A percentile compares a stretch with the other conserved stretches of the same genome.
Evolutionary conservation across 1,139 yeast genomes (phyloP).

Genomic region (Debaryomycetaceae sp.): DNA sequence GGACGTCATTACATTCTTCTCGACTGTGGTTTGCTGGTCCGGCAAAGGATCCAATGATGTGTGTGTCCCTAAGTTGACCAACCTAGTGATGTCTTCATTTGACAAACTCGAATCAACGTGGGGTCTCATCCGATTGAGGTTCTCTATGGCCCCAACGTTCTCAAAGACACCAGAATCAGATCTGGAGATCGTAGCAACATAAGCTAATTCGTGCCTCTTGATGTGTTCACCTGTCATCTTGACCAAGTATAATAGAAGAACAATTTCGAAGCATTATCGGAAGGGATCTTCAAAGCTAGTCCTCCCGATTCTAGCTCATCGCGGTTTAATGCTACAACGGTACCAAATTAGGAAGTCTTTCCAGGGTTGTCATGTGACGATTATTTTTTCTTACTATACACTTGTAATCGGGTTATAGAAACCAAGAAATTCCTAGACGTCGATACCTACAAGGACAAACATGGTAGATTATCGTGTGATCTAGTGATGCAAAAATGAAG

Average conservation of each 20-base stretch:
- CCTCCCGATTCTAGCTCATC: not conserved
- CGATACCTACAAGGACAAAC: too few relatives aligned
- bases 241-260: too few relatives aligned
- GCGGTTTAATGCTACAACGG: not conserved
- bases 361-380: not conserved
- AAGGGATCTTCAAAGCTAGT: too few relatives aligned
- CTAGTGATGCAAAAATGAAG: not conserved
- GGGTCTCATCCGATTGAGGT: conserved; percentile 7
- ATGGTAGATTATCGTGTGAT: not conserved
- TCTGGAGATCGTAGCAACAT: conserved; percentile 10
- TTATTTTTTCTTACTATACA: not conserved
- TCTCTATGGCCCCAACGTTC: not conserved
- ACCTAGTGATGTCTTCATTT: conserved; percentile 9
- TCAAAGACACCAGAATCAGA: conserved; percentile 7
- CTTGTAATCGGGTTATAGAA: not conserved
- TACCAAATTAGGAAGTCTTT: not conserved
- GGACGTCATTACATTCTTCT: conserved; percentile 1
- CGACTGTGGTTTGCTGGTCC: not conserved
- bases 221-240: not conserved
- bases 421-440: too few relatives aligned
- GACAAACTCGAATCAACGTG: conserved; percentile 10
- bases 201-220: conserved; percentile 5
- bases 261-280: too few relatives aligned
- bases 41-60: not conserved
- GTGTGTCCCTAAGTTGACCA: conserved; percentile 1